These are phyloP conservation scores for Pseudogymnoascus destructans DNA, from an alignment of 2,329 filamentous ascomycete genomes.

Conservation along the genomic window DNA sequence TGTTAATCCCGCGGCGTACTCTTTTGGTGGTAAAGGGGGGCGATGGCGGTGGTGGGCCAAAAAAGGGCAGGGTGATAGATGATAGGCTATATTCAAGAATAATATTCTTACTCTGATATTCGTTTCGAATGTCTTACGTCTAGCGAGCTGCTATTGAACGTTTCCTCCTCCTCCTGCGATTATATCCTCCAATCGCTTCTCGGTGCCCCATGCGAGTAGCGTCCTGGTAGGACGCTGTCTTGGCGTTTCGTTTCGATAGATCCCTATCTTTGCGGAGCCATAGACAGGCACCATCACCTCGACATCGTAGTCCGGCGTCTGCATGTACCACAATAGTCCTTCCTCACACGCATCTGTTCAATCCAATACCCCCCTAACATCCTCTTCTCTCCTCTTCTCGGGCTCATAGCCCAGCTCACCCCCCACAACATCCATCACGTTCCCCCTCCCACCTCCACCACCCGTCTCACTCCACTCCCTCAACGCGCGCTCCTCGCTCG, in stretches of 20 bases:
- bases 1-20: slow-evolving; percentile 1
- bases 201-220: neutral
- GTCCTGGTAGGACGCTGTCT: neutral
- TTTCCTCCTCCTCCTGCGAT: neutral
- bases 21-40: neutral
- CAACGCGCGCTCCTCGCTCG: neutral
- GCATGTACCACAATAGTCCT: neutral
- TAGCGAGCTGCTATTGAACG: neutral
- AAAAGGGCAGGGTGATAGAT: neutral
- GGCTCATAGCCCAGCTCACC: neutral
- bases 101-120: neutral
- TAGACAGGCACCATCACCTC: neutral
- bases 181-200: neutral
- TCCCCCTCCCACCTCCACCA: neutral
- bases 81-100: neutral
- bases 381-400: neutral
- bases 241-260: neutral
- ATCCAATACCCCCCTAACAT: neutral
- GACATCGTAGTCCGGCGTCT: neutral
- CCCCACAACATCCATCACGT: slow-evolving; percentile 1
- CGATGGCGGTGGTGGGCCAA: neutral
- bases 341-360: neutral
- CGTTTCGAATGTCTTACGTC: neutral
- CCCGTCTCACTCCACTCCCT: neutral
- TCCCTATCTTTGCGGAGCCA: neutral